Evolutionary conservation across 441 rosid species (phyloP), one percentile per base, ranked within the genome.

Genomic region (Codiaeum variegatum): DNA sequence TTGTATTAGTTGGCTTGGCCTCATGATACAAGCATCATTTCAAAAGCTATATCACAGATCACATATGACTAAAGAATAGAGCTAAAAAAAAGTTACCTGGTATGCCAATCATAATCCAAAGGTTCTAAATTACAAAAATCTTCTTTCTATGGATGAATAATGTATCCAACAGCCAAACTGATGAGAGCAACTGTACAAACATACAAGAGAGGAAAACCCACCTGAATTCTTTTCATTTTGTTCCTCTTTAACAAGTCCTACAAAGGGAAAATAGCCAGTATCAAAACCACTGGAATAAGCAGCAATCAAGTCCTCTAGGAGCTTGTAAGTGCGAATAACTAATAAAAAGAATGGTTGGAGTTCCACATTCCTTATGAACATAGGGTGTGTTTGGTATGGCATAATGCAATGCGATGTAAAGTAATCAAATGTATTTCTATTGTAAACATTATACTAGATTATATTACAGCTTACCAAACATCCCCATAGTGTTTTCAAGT

Each of bases 131-230:
- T 38, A 40, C 55, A 40, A 55, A 59, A 62, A 9, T 34, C 51
- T 49, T 34, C 42, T 28, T 55, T 52, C 75, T 80, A 81, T 18
- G 61, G 71, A 69, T 69, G 82, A 76, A 73, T 73, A 8, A 75
- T 46, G 75, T 82, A 85, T 67, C 89, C 88, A 18, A 77, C 2
- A 0, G 61, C 78, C 72, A 87, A 49, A 59, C 88, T 62, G 66
- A 82, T 72, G 1, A 85, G 29, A 12, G 85, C 82, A 4, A 84
- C 89, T 77, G 59, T 55, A 65, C 81, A 84, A 66, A 85, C 87
- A 69, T 76, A 83, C 9, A 85, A 73, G 58, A 84, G 73, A 2
- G 91, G 89, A 62, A 84, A 87, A 36, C 91, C 88, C 42, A 71
- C 79, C 58, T 79, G 82, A 44, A 76, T 34, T 73, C 61, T 86